These are phyloP conservation scores for Neonectria coccinea DNA, from an alignment of 2,329 filamentous ascomycete species.

Conservation along the genomic window DNA sequence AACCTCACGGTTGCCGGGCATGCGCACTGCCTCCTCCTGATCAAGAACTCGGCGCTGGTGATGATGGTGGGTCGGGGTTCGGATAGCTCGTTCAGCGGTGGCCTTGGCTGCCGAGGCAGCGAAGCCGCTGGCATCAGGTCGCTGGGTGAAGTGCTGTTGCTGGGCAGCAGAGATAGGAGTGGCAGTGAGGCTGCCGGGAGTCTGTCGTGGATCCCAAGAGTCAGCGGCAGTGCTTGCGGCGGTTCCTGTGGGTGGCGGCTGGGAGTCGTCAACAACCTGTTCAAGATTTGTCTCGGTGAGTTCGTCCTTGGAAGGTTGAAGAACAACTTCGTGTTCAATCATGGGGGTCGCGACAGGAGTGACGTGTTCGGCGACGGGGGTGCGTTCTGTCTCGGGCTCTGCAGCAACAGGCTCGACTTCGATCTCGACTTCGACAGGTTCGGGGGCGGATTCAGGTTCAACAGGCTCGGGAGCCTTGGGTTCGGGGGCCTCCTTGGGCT, in stretches of 20 bases:
- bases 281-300: conserved; percentile 94
- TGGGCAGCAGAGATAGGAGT: conserved; percentile 75
- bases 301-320: conserved; percentile 81
- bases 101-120: conserved; percentile 87
- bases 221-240: conserved; percentile 90
- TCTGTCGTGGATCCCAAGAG: conserved; percentile 79
- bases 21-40: conserved; percentile 97
- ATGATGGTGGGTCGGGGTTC: conserved; percentile 75
- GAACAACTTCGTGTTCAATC: conserved; percentile 55
- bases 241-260: conserved; percentile 82
- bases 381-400: conserved; percentile 51
- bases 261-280: conserved; percentile 84
- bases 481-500: conserved; percentile 62
- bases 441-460: conserved; percentile 53
- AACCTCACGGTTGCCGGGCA: conserved; percentile 96
- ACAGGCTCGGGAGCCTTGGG: conserved; percentile 53
- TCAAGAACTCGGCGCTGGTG: conserved; percentile 85
- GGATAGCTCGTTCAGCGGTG: conserved; percentile 69
- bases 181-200: conserved; percentile 68
- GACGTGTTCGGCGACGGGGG: conserved; percentile 50
- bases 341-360: conserved; percentile 38
- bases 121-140: conserved; percentile 71
- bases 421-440: conserved; percentile 51
- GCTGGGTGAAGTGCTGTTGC: conserved; percentile 69
- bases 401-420: conserved; percentile 52